These are phyloP conservation scores for Adansonia gregorii DNA, from an alignment of 441 rosid genomes.

Conservation along the genomic window DNA sequence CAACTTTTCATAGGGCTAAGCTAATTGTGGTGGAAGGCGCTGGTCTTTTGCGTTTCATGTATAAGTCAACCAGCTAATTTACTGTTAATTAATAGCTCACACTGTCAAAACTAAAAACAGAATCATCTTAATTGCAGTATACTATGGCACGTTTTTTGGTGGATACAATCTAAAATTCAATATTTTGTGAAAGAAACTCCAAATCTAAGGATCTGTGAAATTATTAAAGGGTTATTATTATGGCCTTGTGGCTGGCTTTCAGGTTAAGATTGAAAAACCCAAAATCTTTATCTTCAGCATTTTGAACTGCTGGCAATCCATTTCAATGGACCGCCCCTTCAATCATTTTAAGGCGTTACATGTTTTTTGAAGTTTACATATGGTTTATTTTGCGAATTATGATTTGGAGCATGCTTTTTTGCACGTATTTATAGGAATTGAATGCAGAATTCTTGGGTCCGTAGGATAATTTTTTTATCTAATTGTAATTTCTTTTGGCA, in stretches of 20 bases:
- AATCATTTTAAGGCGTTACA: background rate
- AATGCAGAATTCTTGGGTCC: background rate
- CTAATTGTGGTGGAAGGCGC: background rate
- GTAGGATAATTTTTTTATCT: background rate
- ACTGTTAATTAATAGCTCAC: background rate
- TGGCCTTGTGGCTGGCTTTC: background rate
- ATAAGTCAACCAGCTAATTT: background rate
- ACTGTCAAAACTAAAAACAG: background rate
- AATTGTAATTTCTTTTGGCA: too few species aligned
- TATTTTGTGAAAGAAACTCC: background rate
- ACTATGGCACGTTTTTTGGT: background rate
- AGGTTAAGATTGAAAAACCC: background rate
- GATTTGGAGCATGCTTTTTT: background rate
- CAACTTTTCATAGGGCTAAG: conserved; percentile 2
- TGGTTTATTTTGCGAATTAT: background rate
- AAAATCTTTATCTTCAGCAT: background rate
- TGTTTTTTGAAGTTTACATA: background rate
- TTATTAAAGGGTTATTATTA: background rate
- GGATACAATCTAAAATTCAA: conserved; percentile 18
- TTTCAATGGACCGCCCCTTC: background rate
- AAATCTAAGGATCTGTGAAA: background rate
- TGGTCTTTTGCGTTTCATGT: background rate
- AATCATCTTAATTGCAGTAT: background rate
- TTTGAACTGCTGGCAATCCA: background rate
- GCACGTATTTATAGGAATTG: background rate